These are phyloP conservation scores for Daldinia caldariorum DNA, from an alignment of 495 filamentous ascomycete species.

Conservation along the genomic window DNA sequence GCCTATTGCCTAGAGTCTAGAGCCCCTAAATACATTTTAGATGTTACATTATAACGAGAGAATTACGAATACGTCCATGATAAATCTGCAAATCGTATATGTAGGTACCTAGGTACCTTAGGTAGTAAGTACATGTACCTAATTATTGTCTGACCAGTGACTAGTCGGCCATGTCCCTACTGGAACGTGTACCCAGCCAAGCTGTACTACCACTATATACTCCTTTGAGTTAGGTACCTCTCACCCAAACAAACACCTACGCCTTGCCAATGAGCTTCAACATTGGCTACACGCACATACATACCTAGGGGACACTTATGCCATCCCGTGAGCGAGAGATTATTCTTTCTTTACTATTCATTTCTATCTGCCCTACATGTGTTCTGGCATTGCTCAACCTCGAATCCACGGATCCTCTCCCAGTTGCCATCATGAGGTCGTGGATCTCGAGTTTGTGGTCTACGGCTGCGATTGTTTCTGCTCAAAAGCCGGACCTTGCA, in stretches of 20 bases:
- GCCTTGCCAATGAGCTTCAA: neutral
- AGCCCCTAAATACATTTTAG: no score
- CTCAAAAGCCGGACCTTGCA: constrained; percentile 53
- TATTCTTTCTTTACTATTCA: neutral
- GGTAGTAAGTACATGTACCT: no score
- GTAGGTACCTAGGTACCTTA: neutral
- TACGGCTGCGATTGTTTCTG: neutral
- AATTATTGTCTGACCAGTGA: neutral
- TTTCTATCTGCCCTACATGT: neutral
- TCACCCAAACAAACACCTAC: neutral
- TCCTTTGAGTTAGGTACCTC: no score
- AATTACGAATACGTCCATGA: no score
- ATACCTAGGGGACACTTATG: neutral
- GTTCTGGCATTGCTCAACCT: neutral
- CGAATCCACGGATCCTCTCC: neutral
- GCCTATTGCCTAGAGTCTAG: no score
- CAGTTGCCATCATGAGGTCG: constrained; percentile 14
- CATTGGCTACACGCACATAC: neutral
- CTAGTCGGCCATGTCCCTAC: constrained; percentile 5
- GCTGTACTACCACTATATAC: neutral
- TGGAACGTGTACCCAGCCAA: neutral
- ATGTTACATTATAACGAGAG: neutral
- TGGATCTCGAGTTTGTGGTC: constrained; percentile 19
- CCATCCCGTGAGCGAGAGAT: neutral
- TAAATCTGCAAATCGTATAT: neutral